Base-by-base conservation (phyloP, 2,329 filamentous ascomycete species). In the Ceratocystis huliohia region DNA sequence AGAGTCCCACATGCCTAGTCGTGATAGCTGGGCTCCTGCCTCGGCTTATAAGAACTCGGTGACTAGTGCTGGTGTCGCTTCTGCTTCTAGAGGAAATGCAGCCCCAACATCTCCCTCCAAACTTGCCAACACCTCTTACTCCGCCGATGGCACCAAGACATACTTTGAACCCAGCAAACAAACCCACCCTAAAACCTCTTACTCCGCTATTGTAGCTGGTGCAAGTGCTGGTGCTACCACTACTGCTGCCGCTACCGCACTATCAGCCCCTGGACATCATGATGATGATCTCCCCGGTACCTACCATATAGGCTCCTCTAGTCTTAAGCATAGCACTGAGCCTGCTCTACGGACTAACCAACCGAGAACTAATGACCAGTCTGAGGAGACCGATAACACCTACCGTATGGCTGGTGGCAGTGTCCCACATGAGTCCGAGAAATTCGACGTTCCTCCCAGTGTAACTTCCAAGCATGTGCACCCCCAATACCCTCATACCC, bases 401-500 rank as follows among this genome's bases (percentile, higher is more conserved):
- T 67, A 67, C 66, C 57, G 66, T 57, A 67, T 67, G 66, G 20
- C 50, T 45, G 63, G 66, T 22, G 37, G 37, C 5, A 56, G 61
- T 25, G 37, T 65, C 20, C 15, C 63, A n/a, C 53, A 63, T 17
- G 56, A 65, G 57, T 46, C 56, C 8, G 66, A 65, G 25, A 10
- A 28, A 13, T 44, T 45, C 22, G 22, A 65, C 15, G 66, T 67
- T 57, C 63, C 66, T 8, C 13, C 62, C 22, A n/a, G n/a, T 50
- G 45, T 48, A 25, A 33, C 63, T 4, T 37, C 63, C 1, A 59
- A 33, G 25, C 57, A 67, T 30, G 63, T 65, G 45, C 61, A 63
- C n/a, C 57, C 66, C 1, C 15, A 46, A 5, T 28, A 64, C 25
- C 3, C 37, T 15, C 37, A 63, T 37, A n/a, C 44, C 5, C 25